Percentiles rank a stretch among this genome's conserved stretches.
phyloP scores from a whole-genome alignment of 2,329 filamentous ascomycete genomes.

The Aspergillus sp. region DNA sequence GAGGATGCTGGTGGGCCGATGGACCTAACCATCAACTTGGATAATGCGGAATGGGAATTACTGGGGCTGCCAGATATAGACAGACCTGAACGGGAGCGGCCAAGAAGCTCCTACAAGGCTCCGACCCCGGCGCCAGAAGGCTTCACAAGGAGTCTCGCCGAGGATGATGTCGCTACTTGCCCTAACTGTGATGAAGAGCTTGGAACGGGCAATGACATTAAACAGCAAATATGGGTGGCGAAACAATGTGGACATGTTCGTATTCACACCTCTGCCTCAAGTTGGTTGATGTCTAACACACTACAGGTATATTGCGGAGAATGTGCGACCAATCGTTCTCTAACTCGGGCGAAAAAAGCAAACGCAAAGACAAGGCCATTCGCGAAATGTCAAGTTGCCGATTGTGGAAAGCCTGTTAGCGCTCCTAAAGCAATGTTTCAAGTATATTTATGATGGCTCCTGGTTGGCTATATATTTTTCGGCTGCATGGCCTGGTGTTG shows the following conservation, averaged over 20 bases:
- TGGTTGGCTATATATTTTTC: background rate
- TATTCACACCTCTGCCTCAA: constrained; percentile 16
- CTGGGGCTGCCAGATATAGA: constrained; percentile 41
- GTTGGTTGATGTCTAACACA: constrained; percentile 11
- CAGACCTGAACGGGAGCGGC: constrained; percentile 3
- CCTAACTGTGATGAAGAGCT: constrained; percentile 85
- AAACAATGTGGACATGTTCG: constrained; percentile 90
- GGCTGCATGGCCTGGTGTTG: constrained; percentile 22
- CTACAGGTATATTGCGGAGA: constrained; percentile 50
- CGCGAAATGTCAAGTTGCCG: constrained; percentile 43
- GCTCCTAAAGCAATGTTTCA: constrained; percentile 45
- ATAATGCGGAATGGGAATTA: constrained; percentile 25
- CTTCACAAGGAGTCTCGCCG: constrained; percentile 74
- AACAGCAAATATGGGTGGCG: constrained; percentile 89
- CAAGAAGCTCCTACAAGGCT: constrained; percentile 53
- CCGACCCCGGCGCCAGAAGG: constrained; percentile 68
- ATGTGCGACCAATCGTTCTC: constrained; percentile 43
- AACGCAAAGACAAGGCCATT: constrained; percentile 38
- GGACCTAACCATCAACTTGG: constrained; percentile 28
- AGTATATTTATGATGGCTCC: constrained; percentile 44
- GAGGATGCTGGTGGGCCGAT: constrained; percentile 19
- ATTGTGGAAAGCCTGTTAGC: constrained; percentile 42
- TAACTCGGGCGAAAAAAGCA: constrained; percentile 36
- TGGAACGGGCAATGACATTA: constrained; percentile 66
- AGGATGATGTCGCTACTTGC: constrained; percentile 74